These are phyloP conservation scores for Oenanthe sinensis DNA, from an alignment of 129 eudicot genomes.

Conservation along the genomic window DNA sequence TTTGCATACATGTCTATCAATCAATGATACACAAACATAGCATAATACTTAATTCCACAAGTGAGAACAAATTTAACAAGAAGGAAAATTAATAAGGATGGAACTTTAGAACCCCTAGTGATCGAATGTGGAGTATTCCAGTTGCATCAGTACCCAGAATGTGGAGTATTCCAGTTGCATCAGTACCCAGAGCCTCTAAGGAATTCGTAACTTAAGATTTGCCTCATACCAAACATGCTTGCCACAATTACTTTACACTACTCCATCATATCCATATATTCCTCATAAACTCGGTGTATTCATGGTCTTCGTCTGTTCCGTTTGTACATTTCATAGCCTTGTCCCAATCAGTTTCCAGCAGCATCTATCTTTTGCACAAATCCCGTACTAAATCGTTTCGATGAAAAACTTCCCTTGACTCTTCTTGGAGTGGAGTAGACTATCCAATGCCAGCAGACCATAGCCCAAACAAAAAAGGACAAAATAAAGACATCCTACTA, in stretches of 20 bases:
- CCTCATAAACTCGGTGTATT: background rate
- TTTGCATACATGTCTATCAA: background rate
- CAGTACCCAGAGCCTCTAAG: background rate
- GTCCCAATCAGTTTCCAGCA: background rate
- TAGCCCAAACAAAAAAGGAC: too few relatives aligned
- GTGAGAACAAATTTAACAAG: background rate
- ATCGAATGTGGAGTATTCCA: background rate
- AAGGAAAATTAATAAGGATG: background rate
- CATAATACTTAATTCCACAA: background rate
- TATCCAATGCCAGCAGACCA: background rate
- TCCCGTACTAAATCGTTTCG: background rate
- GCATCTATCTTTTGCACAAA: background rate
- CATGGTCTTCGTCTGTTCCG: too few relatives aligned
- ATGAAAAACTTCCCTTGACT: too few relatives aligned
- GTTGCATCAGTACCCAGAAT: background rate
- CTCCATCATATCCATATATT: background rate
- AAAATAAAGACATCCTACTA: too few relatives aligned
- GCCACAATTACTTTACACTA: background rate
- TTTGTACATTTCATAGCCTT: too few relatives aligned
- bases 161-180: background rate
- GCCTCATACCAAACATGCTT: background rate
- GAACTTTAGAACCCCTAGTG: background rate
- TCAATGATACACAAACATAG: background rate
- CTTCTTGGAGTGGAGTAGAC: background rate
- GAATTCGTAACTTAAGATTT: background rate